phyloP scores from a whole-genome alignment of 1,284 basidiomycete genomes.

The Amylostereum chailletii region DNA sequence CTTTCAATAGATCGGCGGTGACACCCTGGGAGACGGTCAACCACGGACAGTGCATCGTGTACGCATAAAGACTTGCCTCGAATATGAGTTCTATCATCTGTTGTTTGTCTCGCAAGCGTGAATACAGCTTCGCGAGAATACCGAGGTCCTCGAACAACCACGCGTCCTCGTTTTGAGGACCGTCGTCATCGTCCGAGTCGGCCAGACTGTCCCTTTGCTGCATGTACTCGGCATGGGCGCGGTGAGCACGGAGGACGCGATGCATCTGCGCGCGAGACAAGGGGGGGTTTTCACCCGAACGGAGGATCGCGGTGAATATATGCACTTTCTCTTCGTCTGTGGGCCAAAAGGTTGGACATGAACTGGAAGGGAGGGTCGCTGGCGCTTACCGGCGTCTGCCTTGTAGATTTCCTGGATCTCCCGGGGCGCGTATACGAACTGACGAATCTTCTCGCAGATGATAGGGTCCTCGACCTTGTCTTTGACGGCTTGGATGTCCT shows the following conservation, averaged over 20 bases:
- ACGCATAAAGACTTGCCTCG: slow-evolving; percentile 50
- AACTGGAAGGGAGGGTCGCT: too few relatives aligned
- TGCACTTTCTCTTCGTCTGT: slow-evolving; percentile 68
- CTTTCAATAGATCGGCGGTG: slow-evolving; percentile 92
- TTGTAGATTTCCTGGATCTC: slow-evolving; percentile 84
- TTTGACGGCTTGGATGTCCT: slow-evolving; percentile 80
- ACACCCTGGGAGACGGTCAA: slow-evolving; percentile 52
- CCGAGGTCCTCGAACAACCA: slow-evolving; percentile 92
- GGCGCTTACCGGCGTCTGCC: slow-evolving; percentile 56
- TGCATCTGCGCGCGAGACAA: slow-evolving; percentile 73
- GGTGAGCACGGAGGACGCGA: slow-evolving; percentile 66
- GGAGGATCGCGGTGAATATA: slow-evolving; percentile 76
- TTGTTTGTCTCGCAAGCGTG: slow-evolving; percentile 81
- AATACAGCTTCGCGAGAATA: slow-evolving; percentile 71
- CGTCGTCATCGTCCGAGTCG: slow-evolving; percentile 90
- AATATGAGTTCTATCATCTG: slow-evolving; percentile 92
- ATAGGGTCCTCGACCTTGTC: slow-evolving; percentile 85
- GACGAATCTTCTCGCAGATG: slow-evolving; percentile 82
- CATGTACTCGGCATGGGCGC: slow-evolving; percentile 71
- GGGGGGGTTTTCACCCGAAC: slow-evolving; percentile 70
- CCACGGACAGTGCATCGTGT: neutral
- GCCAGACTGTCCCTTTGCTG: slow-evolving; percentile 50
- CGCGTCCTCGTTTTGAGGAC: slow-evolving; percentile 85
- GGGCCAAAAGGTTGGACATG: slow-evolving; percentile 14
- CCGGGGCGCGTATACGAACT: slow-evolving; percentile 79